These are phyloP conservation scores for Fusarium coicis DNA, from an alignment of 2,329 filamentous ascomycete genomes.

Conservation along the genomic window DNA sequence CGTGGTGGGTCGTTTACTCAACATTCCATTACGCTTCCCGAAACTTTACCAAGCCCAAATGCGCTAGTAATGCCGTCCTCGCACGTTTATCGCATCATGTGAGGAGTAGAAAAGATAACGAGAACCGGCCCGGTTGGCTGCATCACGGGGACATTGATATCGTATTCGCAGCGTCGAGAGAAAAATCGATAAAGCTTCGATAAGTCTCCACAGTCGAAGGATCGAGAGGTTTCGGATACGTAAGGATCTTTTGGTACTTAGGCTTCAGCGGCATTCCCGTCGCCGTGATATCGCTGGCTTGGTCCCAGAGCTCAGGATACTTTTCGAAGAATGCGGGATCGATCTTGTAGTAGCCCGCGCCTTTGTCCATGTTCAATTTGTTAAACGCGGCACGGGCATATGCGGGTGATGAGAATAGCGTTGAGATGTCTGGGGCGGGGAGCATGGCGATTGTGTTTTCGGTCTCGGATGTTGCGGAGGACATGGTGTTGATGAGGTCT, in stretches of 20 bases:
- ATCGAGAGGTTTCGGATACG: conserved; percentile 45
- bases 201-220: conserved; percentile 46
- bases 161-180: conserved; percentile 41
- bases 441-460: conserved; percentile 16
- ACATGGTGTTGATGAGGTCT: conserved; percentile 46
- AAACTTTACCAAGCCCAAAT: conserved; percentile 3
- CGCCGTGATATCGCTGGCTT: conserved; percentile 40
- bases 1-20: conserved; percentile 38
- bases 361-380: conserved; percentile 47
- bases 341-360: conserved; percentile 48
- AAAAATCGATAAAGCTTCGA: conserved; percentile 49
- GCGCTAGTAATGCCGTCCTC: not conserved
- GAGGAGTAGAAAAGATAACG: not conserved
- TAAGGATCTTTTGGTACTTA: conserved; percentile 44
- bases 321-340: conserved; percentile 48
- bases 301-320: conserved; percentile 48
- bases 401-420: conserved; percentile 36
- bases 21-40: conserved; percentile 27
- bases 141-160: conserved; percentile 24
- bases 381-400: conserved; percentile 44
- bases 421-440: conserved; percentile 40
- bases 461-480: not conserved
- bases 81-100: conserved; percentile 5
- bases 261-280: conserved; percentile 46
- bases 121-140: not conserved